Conservation (phyloP, 345 rosid species). For the Salix exigua region DNA sequence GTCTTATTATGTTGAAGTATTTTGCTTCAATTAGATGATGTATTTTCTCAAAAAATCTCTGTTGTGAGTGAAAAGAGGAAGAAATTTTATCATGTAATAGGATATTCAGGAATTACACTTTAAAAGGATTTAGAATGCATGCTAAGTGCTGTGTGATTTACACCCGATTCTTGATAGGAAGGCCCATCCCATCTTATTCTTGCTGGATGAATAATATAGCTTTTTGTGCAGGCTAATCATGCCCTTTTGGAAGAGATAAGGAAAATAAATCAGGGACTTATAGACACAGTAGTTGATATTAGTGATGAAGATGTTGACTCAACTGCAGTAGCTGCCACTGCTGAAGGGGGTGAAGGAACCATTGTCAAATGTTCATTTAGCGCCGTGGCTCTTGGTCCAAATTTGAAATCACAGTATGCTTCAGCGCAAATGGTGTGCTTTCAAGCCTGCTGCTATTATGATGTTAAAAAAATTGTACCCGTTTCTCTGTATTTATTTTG, state of each 20-base stretch:
- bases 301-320: too few relatives aligned
- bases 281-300: too few relatives aligned
- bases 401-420: too few relatives aligned
- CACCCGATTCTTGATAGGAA: background rate
- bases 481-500: too few relatives aligned
- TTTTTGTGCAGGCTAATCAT: constrained; percentile 30
- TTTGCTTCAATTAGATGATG: background rate
- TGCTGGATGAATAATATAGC: background rate
- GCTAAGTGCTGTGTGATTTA: background rate
- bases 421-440: too few relatives aligned
- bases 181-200: background rate
- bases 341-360: too few relatives aligned
- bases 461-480: too few relatives aligned
- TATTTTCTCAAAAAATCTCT: background rate
- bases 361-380: too few relatives aligned
- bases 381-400: too few relatives aligned
- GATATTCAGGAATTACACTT: background rate
- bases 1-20: background rate
- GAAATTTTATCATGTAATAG: too few relatives aligned
- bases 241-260: constrained; percentile 38
- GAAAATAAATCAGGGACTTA: constrained; percentile 32
- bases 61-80: background rate
- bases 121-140: background rate
- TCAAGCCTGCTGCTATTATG: too few relatives aligned
- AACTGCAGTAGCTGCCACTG: too few relatives aligned